Base-by-base conservation (phyloP, 1,284 basidiomycete species). In the Sanghuangporus baumii region DNA sequence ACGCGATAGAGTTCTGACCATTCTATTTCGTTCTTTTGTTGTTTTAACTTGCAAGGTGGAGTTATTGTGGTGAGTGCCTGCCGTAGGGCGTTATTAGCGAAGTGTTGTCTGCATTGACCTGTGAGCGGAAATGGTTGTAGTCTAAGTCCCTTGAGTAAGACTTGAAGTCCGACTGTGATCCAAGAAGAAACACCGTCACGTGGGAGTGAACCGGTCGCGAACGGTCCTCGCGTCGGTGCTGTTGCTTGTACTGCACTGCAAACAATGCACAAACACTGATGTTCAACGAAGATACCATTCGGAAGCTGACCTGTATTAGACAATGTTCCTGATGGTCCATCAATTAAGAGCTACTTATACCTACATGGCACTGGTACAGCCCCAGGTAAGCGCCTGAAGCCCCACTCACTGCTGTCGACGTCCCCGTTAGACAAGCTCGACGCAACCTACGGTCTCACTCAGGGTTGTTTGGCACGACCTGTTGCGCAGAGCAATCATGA, bases 81-180 rank as follows among this genome's bases (percentile, higher is more conserved):
- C 46, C 78, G 77, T 79, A 83, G 2, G 86, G 81, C 9, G 84
- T 76, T 51, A 89, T 67, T 57, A 89, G 69, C 31, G 89, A 61
- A 0, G 78, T 76, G 56, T 71, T 74, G 6, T 74, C 69, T n/a
- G 71, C 69, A 6, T 74, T 34, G 77, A 76, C 31, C 86, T 72
- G 71, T 84, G 78, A 68, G 90, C 72, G 48, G 83, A 81, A 62
- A 86, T 80, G 61, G 81, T 81, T 66, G 84, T 68, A 61, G 81
- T 77, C 72, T 82, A 81, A 56, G 76, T 62, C 40, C 87, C 85
- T 63, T 81, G 73, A 18, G 87, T 73, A 37, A 87, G n/a, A n/a
- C n/a, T n/a, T n/a, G n/a, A 72, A 20, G 87, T n/a, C n/a, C n/a
- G 70, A 16, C 79, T 78, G 31, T 68, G 23, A 23, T 23, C 23